Evolutionary conservation across 2,329 filamentous ascomycete genomes (phyloP).

Genomic region (Botrytis pseudocinerea): DNA sequence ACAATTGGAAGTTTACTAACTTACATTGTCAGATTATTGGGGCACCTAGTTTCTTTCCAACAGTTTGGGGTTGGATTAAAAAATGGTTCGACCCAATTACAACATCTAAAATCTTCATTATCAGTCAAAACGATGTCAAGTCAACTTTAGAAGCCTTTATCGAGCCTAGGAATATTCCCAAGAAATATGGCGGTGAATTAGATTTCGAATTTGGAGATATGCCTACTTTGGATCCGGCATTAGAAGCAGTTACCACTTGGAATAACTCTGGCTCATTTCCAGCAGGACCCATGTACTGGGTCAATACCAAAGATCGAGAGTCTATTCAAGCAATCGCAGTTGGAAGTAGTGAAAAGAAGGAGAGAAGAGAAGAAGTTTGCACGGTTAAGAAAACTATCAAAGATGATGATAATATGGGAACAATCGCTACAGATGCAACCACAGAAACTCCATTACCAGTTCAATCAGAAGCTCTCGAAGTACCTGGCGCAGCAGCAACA

Average conservation of each 20-base stretch:
- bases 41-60: constrained; percentile 86
- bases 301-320: constrained; percentile 43
- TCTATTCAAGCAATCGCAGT: constrained; percentile 55
- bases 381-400: constrained; percentile 26
- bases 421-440: neutral
- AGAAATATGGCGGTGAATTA: constrained; percentile 83
- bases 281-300: constrained; percentile 58
- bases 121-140: constrained; percentile 70
- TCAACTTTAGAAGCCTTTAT: constrained; percentile 80
- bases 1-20: constrained; percentile 16
- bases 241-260: constrained; percentile 53
- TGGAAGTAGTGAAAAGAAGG: constrained; percentile 50
- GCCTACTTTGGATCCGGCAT: constrained; percentile 67
- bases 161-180: constrained; percentile 79
- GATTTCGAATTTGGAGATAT: constrained; percentile 79
- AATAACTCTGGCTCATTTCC: constrained; percentile 55
- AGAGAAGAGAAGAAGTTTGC: constrained; percentile 46
- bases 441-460: neutral
- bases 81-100: constrained; percentile 94
- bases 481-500: constrained; percentile 26
- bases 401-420: neutral
- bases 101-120: constrained; percentile 93
- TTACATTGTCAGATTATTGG: constrained; percentile 66
- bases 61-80: constrained; percentile 93
- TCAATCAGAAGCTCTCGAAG: constrained; percentile 24